phyloP scores from a whole-genome alignment of 192 early-diverging fungal species.

The Gonapodya sp. region DNA sequence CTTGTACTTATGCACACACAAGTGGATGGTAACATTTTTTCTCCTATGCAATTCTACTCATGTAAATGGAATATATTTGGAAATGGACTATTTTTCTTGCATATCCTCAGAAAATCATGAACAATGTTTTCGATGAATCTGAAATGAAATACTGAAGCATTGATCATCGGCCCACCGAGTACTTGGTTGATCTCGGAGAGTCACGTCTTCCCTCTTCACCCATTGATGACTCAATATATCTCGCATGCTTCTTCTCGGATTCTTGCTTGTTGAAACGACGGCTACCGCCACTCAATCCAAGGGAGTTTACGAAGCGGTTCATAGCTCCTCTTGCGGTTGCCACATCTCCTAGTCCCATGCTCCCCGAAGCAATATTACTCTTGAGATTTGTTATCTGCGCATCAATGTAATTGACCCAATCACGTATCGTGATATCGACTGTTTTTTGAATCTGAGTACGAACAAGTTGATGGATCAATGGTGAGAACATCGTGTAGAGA shows the following conservation, averaged over 20 bases:
- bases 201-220: too few species aligned
- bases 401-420: not conserved
- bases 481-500: conserved; percentile 26
- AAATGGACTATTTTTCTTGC: too few species aligned
- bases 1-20: too few species aligned
- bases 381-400: not conserved
- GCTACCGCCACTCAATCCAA: too few species aligned
- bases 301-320: not conserved
- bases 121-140: too few species aligned
- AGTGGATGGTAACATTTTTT: too few species aligned
- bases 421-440: conserved; percentile 11
- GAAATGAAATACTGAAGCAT: too few species aligned
- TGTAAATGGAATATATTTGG: too few species aligned
- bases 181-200: not conserved
- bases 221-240: too few species aligned
- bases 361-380: not conserved
- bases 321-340: not conserved
- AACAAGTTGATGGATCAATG: conserved; percentile 20
- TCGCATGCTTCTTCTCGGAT: not conserved
- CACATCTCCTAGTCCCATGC: not conserved
- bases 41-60: too few species aligned
- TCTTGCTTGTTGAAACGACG: not conserved
- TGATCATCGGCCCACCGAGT: too few species aligned
- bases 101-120: too few species aligned
- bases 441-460: conserved; percentile 16